phyloP scores from a whole-genome alignment of 2,329 filamentous ascomycete species.

The Cordyceps javanica region DNA sequence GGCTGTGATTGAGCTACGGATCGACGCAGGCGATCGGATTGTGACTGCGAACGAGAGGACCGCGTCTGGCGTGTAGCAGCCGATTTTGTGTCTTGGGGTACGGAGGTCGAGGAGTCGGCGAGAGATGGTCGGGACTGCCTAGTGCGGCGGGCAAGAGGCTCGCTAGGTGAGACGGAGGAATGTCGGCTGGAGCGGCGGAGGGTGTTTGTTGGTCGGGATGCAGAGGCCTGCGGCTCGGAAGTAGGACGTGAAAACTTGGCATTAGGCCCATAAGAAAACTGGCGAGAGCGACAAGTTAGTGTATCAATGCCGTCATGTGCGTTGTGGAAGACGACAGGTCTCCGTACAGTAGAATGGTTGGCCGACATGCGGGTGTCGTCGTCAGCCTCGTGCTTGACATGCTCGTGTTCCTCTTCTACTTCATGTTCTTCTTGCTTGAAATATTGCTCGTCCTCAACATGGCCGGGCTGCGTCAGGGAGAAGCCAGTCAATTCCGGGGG shows the following conservation, averaged over 20 bases:
- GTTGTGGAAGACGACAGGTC: not conserved
- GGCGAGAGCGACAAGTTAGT: not conserved
- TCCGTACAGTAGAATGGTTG: not conserved
- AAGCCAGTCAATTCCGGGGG: constrained; percentile 73
- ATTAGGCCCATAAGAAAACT: not conserved
- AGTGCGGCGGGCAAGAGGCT: constrained; percentile 25
- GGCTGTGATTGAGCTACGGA: constrained; percentile 21
- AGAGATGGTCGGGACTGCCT: constrained; percentile 24
- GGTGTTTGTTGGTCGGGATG: not conserved
- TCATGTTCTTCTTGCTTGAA: constrained; percentile 16
- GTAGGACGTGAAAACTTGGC: not conserved
- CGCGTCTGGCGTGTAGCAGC: constrained; percentile 21
- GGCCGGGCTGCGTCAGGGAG: constrained; percentile 35
- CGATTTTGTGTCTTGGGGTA: constrained; percentile 15
- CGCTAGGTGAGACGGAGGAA: constrained; percentile 28
- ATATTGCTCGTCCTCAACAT: not conserved
- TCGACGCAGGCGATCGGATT: constrained; percentile 30
- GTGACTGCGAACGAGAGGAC: constrained; percentile 23
- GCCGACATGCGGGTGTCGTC: not conserved
- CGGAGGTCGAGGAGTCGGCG: constrained; percentile 25
- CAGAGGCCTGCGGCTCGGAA: not conserved
- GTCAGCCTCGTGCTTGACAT: constrained; percentile 15
- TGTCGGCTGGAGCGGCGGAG: constrained; percentile 24
- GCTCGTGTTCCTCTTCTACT: constrained; percentile 19
- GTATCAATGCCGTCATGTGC: not conserved